A percentile compares a stretch with the other conserved stretches of the same genome.
Evolutionary conservation across 805 yeast genomes (phyloP).

Genomic region (Wickerhamiella siamensis): DNA sequence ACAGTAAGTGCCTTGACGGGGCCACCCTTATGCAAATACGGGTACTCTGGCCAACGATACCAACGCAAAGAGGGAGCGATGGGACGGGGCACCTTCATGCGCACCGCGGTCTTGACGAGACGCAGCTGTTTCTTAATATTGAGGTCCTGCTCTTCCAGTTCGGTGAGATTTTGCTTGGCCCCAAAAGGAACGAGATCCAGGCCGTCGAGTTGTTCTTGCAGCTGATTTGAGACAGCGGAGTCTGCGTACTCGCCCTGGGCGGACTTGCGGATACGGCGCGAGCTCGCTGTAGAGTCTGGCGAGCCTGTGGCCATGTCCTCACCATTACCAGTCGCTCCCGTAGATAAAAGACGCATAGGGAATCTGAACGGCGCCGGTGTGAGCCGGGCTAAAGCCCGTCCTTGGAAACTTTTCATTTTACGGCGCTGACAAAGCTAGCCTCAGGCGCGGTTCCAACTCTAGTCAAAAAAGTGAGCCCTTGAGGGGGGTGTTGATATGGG

Average conservation of each 20-base stretch:
- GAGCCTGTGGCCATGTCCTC: background rate
- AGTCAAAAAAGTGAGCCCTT: too few relatives aligned
- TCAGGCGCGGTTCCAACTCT: background rate
- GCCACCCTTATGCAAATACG: slow-evolving; percentile 72
- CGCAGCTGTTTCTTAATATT: slow-evolving; percentile 58
- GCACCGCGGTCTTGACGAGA: slow-evolving; percentile 53
- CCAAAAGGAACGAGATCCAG: slow-evolving; percentile 29
- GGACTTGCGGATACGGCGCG: background rate
- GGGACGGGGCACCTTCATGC: slow-evolving; percentile 63
- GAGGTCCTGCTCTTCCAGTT: slow-evolving; percentile 66
- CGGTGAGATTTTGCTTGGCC: slow-evolving; percentile 35
- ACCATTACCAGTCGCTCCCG: background rate
- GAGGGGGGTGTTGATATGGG: too few relatives aligned
- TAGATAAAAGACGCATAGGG: background rate
- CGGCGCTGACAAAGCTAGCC: background rate
- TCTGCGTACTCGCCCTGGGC: slow-evolving; percentile 2
- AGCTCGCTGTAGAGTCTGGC: too few relatives aligned
- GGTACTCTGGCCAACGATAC: slow-evolving; percentile 77
- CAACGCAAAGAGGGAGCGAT: slow-evolving; percentile 79
- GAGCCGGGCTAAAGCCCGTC: background rate
- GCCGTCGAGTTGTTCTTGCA: slow-evolving; percentile 16
- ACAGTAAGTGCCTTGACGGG: slow-evolving; percentile 66
- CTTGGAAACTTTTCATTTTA: background rate
- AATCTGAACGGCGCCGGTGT: background rate
- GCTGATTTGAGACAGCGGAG: slow-evolving; percentile 10